Evolutionary conservation across 2,329 filamentous ascomycete genomes (phyloP).

Genomic region (Clarireedia sp.): DNA sequence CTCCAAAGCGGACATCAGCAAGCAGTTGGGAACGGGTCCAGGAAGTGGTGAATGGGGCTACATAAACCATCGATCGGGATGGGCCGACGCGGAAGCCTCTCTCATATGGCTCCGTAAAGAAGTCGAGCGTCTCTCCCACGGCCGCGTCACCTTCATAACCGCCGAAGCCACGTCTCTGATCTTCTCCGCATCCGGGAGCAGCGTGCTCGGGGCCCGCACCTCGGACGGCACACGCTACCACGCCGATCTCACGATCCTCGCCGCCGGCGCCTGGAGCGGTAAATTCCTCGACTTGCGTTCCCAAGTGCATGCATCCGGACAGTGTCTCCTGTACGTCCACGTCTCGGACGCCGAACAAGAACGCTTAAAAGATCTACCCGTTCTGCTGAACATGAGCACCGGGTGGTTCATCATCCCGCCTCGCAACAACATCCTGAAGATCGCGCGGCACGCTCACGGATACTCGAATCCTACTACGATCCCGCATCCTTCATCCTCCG

Average conservation of each 20-base stretch:
- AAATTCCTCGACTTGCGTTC: conserved; percentile 70
- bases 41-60: conserved; percentile 59
- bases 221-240: conserved; percentile 40
- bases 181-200: conserved; percentile 19
- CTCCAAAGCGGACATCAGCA: conserved; percentile 36
- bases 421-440: conserved; percentile 43
- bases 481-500: conserved; percentile 14
- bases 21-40: conserved; percentile 40
- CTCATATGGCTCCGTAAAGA: conserved; percentile 52
- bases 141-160: conserved; percentile 43
- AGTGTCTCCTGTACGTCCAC: conserved; percentile 69
- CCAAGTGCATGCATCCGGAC: conserved; percentile 71
- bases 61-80: conserved; percentile 66
- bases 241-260: conserved; percentile 70
- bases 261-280: conserved; percentile 81
- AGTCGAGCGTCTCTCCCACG: conserved; percentile 20
- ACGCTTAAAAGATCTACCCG: conserved; percentile 56
- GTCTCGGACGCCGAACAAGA: conserved; percentile 65
- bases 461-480: conserved; percentile 38
- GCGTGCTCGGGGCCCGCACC: conserved; percentile 51
- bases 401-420: conserved; percentile 73
- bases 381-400: conserved; percentile 61
- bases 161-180: conserved; percentile 30
- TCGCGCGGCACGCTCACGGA: conserved; percentile 53
- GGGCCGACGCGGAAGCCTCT: conserved; percentile 67